Conservation (phyloP, 2,329 filamentous ascomycete species). For the Calonectria pauciramosa region DNA sequence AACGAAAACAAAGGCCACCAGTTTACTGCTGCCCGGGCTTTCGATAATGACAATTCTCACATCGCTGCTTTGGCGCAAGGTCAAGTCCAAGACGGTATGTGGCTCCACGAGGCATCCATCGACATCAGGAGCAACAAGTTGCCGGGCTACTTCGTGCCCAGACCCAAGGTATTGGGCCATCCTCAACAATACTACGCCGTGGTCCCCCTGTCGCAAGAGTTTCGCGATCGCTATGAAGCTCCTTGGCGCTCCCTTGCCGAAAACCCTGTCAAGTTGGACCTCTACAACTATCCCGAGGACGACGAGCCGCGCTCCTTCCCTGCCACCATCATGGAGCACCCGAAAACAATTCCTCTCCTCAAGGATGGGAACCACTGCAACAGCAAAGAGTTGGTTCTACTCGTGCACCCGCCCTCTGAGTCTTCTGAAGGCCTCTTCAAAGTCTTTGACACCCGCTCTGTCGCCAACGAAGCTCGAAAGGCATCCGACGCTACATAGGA, state of each 20-base stretch:
- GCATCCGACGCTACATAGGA: too few relatives aligned
- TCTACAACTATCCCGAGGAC: neutral
- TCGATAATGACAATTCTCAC: neutral
- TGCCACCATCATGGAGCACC: neutral
- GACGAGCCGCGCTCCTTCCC: neutral
- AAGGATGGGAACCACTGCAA: too few relatives aligned
- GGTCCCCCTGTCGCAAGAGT: neutral
- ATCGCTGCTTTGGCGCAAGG: neutral
- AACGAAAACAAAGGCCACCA: neutral
- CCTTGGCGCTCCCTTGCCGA: neutral
- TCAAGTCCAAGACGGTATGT: slow-evolving; percentile 5
- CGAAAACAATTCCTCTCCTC: neutral
- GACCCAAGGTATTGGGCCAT: neutral
- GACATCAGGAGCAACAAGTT: neutral
- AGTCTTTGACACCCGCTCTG: too few relatives aligned
- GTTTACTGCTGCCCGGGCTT: neutral
- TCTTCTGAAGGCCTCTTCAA: too few relatives aligned
- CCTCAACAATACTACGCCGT: neutral
- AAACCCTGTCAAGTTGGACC: neutral
- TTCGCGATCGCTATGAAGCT: neutral
- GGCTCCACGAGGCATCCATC: neutral
- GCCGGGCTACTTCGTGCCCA: neutral
- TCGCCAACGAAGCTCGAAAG: too few relatives aligned
- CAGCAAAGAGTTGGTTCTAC: too few relatives aligned
- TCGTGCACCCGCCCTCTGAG: too few relatives aligned